A percentile compares a stretch with the other conserved stretches of the same genome.
Evolutionary conservation across 176 grass and related monocot genomes (phyloP).

Genomic region (Rhynchospora tenuis): DNA sequence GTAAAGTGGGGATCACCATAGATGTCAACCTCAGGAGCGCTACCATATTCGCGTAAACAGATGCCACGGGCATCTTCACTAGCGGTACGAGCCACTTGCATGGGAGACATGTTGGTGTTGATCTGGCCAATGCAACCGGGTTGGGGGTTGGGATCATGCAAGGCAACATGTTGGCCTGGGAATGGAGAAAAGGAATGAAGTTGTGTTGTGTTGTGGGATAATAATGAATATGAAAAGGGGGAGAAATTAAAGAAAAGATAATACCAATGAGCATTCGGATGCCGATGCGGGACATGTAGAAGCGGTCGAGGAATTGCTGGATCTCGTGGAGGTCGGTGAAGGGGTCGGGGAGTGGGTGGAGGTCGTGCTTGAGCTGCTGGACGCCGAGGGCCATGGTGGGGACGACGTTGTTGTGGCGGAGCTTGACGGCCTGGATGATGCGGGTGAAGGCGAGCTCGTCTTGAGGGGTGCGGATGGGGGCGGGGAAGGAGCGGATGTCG

Average conservation of each 20-base stretch:
- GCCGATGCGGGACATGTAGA: conserved; percentile 95
- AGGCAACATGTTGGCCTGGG: conserved; percentile 80
- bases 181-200: no score
- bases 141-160: conserved; percentile 71
- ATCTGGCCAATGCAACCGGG: conserved; percentile 81
- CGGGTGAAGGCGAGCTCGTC: conserved; percentile 78
- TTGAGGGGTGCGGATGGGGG: conserved; percentile 25
- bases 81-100: conserved; percentile 52
- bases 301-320: conserved; percentile 84
- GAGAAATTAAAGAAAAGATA: no score
- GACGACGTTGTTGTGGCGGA: conserved; percentile 88
- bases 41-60: conserved; percentile 84
- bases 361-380: conserved; percentile 77
- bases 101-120: conserved; percentile 78
- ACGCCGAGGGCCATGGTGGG: conserved; percentile 84
- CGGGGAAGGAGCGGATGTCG: conserved; percentile 68
- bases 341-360: conserved; percentile 32
- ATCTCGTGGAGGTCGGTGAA: conserved; percentile 57
- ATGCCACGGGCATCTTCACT: conserved; percentile 86
- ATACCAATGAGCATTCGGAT: conserved; percentile 97
- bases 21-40: conserved; percentile 73
- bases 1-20: conserved; percentile 85
- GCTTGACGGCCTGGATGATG: conserved; percentile 87
- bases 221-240: no score
- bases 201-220: no score